phyloP scores from a whole-genome alignment of 495 filamentous ascomycete species.

The Hypoxylon crocopeplum region DNA sequence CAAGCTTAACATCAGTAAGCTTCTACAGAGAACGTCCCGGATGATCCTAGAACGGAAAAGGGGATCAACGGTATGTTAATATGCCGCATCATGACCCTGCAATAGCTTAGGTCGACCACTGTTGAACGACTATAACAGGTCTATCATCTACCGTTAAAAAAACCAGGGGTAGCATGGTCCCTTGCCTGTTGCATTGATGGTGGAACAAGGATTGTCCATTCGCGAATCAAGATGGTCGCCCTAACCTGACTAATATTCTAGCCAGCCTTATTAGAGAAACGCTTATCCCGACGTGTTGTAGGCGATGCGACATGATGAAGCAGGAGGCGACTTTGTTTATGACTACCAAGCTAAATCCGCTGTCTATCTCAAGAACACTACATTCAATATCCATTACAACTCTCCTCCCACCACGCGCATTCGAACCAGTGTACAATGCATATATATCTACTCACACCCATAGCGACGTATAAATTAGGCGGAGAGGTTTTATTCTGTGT shows the following conservation, averaged over 20 bases:
- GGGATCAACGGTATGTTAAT: slow-evolving; percentile 17
- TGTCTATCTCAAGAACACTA: slow-evolving; percentile 10
- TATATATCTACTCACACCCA: slow-evolving; percentile 6
- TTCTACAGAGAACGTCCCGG: slow-evolving; percentile 1
- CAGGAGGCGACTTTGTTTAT: slow-evolving; percentile 13
- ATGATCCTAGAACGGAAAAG: background rate
- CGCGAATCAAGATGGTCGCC: slow-evolving; percentile 21
- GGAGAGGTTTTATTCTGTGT: slow-evolving; percentile 6
- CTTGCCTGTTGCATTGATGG: slow-evolving; percentile 11
- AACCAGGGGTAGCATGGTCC: slow-evolving; percentile 5
- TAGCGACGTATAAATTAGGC: background rate
- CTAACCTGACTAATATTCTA: slow-evolving; percentile 23
- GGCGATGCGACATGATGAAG: slow-evolving; percentile 25
- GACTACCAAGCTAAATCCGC: slow-evolving; percentile 4
- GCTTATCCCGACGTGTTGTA: slow-evolving; percentile 14
- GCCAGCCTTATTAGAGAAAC: slow-evolving; percentile 27
- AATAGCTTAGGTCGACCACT: slow-evolving; percentile 9
- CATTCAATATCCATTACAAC: slow-evolving; percentile 9
- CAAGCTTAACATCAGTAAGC: slow-evolving; percentile 13
- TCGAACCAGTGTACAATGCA: background rate
- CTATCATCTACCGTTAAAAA: slow-evolving; percentile 15
- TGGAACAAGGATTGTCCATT: slow-evolving; percentile 20
- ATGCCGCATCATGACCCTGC: slow-evolving; percentile 22
- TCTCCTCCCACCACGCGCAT: background rate
- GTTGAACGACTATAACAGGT: slow-evolving; percentile 19